phyloP scores from a whole-genome alignment of 2,329 filamentous ascomycete species.

The Exophiala aquamarina region DNA sequence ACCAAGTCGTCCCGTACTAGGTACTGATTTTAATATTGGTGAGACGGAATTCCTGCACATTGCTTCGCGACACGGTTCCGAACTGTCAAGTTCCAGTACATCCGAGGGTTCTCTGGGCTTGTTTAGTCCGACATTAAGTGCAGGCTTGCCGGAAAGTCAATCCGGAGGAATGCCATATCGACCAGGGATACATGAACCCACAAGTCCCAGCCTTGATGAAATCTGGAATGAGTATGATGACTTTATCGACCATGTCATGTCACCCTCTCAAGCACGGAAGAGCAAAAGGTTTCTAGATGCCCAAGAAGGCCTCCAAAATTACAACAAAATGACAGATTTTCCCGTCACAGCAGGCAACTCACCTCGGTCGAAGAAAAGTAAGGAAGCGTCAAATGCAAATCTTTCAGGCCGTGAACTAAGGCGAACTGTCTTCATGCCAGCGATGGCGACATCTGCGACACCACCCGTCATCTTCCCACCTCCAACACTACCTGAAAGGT shows the following conservation, averaged over 20 bases:
- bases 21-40: constrained; percentile 33
- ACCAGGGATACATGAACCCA: background rate
- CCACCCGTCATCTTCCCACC: constrained; percentile 15
- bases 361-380: constrained; percentile 17
- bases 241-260: constrained; percentile 70
- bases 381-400: constrained; percentile 26
- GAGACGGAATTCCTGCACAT: constrained; percentile 70
- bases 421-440: constrained; percentile 32
- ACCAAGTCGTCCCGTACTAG: constrained; percentile 32
- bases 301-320: too few relatives aligned
- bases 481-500: constrained; percentile 11
- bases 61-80: constrained; percentile 70
- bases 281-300: too few relatives aligned
- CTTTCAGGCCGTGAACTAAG: constrained; percentile 27
- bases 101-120: constrained; percentile 61
- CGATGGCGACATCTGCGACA: constrained; percentile 17
- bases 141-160: background rate
- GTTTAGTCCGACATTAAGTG: constrained; percentile 20
- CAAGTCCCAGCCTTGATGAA: constrained; percentile 59
- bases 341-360: too few relatives aligned
- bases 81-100: constrained; percentile 64
- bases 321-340: too few relatives aligned
- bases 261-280: constrained; percentile 34
- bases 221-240: constrained; percentile 96
- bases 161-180: background rate